A percentile compares a stretch with the other conserved stretches of the same genome.
Conservation (phyloP, 1,139 yeast species). For the Geotrichum cucujoidarum region DNA sequence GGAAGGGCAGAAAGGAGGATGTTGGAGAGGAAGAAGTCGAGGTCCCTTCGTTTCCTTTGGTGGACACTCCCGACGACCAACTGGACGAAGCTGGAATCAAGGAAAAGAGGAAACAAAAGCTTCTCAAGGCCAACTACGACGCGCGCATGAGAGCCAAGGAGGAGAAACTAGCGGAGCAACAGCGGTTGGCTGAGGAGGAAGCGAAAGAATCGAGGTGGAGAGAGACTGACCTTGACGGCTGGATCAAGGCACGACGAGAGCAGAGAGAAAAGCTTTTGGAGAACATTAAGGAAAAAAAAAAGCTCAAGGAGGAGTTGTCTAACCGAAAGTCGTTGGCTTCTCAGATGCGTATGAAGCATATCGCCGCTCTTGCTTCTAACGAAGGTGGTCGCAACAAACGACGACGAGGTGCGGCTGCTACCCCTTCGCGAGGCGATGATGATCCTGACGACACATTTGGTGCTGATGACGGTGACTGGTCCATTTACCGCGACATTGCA, state of each 20-base stretch:
- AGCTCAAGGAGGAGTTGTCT: constrained; percentile 69
- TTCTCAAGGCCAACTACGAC: constrained; percentile 80
- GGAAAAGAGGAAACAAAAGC: constrained; percentile 79
- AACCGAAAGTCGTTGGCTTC: constrained; percentile 90
- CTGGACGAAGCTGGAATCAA: constrained; percentile 73
- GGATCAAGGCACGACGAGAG: constrained; percentile 69
- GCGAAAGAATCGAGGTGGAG: constrained; percentile 73
- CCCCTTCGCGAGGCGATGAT: constrained; percentile 52
- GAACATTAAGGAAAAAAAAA: constrained; percentile 59
- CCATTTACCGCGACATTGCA: constrained; percentile 78
- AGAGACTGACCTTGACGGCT: constrained; percentile 62
- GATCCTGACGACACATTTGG: constrained; percentile 95
- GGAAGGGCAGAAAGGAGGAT: constrained; percentile 62
- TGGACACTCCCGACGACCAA: constrained; percentile 72
- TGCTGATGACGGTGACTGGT: constrained; percentile 95
- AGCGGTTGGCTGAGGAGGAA: constrained; percentile 43
- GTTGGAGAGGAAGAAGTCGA: constrained; percentile 50
- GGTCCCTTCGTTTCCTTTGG: constrained; percentile 69
- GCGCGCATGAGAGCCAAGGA: constrained; percentile 80
- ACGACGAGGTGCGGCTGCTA: constrained; percentile 27
- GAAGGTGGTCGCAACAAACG: constrained; percentile 40
- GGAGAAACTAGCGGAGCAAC: constrained; percentile 61
- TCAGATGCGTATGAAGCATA: constrained; percentile 85
- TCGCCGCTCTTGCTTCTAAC: constrained; percentile 84
- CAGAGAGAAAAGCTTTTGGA: constrained; percentile 55